A percentile compares a stretch with the other conserved stretches of the same genome.
Evolutionary conservation across 495 filamentous ascomycete species (phyloP).

Genomic region (Hypoxylon lenormandii): DNA sequence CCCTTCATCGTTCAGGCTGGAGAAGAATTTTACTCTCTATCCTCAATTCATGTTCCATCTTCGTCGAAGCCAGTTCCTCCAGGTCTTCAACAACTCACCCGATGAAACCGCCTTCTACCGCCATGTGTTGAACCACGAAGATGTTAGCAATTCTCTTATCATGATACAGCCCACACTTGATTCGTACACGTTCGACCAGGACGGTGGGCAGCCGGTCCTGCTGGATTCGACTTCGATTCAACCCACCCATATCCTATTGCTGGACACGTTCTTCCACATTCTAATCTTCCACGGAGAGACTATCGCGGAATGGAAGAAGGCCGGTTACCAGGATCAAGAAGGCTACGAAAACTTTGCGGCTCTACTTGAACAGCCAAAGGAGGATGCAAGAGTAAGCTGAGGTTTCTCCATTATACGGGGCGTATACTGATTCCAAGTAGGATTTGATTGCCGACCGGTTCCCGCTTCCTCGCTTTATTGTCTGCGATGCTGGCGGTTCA

Average conservation of each 20-base stretch:
- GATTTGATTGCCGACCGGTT: constrained; percentile 98
- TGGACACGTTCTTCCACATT: constrained; percentile 99
- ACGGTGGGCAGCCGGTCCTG: constrained; percentile 88
- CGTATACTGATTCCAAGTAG: constrained; percentile 57
- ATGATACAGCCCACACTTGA: constrained; percentile 99
- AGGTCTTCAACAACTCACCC: constrained; percentile 99
- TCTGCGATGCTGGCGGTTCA: constrained; percentile 97
- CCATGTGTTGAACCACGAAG: constrained; percentile 96
- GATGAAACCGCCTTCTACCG: constrained; percentile 99
- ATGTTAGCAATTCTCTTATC: constrained; percentile 94
- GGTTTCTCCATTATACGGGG: neutral
- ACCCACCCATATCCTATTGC: constrained; percentile 89
- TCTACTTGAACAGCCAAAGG: constrained; percentile 93
- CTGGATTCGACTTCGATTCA: constrained; percentile 97
- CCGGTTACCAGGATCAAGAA: constrained; percentile 97
- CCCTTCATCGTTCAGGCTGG: constrained; percentile 94
- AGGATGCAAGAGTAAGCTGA: constrained; percentile 86
- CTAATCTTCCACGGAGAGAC: constrained; percentile 99
- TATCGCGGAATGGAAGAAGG: constrained; percentile 97
- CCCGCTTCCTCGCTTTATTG: constrained; percentile 96
- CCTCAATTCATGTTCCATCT: constrained; percentile 99
- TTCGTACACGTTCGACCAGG: constrained; percentile 95
- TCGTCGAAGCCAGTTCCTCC: constrained; percentile 94
- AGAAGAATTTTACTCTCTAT: constrained; percentile 99
- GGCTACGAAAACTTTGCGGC: constrained; percentile 96